Evolutionary conservation across 768 basidiomycete genomes (phyloP), one percentile per base, ranked within the genome.

Genomic region (Candolleomyces efflorescens): DNA sequence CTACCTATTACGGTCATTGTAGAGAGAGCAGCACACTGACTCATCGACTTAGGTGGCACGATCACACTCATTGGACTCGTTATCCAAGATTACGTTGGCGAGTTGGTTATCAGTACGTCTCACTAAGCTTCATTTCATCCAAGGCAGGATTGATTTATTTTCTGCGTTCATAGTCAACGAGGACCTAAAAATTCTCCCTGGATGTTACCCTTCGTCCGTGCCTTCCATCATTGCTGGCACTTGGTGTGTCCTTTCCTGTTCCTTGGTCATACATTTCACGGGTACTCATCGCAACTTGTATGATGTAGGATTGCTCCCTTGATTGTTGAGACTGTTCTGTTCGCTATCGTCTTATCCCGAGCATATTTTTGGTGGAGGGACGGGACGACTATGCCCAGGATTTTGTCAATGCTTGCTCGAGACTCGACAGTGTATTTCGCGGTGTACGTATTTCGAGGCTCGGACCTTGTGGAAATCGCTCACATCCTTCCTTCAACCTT

Each of bases 241-340:
- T 52, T 70, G 67, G 68, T 69, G 36, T n/a, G 66, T 54, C 38
- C 23, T 50, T 32, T 13, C 1, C 17, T 20, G 17, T 44, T 20
- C 22, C 20, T n/a, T 17, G 9, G 36, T 23, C 12, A 11, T n/a
- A 15, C 17, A 18, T 32, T 26, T 20, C 2, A 9, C n/a, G 23
- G 10, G 17, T 36, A n/a, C 7, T 17, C 13, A n/a, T 44, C n/a
- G 11, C 7, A 5, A 2, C 7, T 11, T 11, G 3, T 24, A 12
- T 20, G 23, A 44, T 23, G 13, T 51, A 68, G 67, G 67, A 63
- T 70, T 15, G 63, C 52, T 3, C 69, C 69, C 0, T 46, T 70
- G 24, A 63, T 70, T 50, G 66, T 68, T n/a, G 68, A 70, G 61
- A 70, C 67, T 45, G 60, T 70, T 22, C 54, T 70, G 26, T 70